A percentile compares a stretch with the other conserved stretches of the same genome.
These are phyloP conservation scores for Septoria petroselini DNA, from an alignment of 2,329 filamentous ascomycete species.

Conservation along the genomic window DNA sequence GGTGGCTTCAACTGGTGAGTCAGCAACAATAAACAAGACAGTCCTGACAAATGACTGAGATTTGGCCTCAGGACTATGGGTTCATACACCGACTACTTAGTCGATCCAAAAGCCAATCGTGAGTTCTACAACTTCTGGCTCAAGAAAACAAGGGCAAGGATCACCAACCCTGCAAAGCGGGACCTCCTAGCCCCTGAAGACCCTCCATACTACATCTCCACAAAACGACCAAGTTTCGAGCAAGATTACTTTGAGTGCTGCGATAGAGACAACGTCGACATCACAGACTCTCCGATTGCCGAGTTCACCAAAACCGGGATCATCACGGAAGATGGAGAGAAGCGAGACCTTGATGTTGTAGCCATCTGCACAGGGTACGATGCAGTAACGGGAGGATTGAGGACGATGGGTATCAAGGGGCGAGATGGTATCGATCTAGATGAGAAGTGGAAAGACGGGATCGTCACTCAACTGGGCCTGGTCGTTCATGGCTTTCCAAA, in stretches of 20 bases:
- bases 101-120: slow-evolving; percentile 49
- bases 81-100: slow-evolving; percentile 56
- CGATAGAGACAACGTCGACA: slow-evolving; percentile 43
- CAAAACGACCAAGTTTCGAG: slow-evolving; percentile 44
- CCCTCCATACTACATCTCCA: slow-evolving; percentile 49
- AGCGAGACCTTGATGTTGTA: slow-evolving; percentile 44
- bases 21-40: too few species aligned
- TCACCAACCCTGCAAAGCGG: slow-evolving; percentile 49
- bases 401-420: slow-evolving; percentile 38
- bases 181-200: slow-evolving; percentile 52
- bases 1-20: slow-evolving; percentile 58
- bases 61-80: too few species aligned
- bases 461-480: slow-evolving; percentile 42
- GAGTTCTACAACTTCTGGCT: slow-evolving; percentile 57
- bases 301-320: slow-evolving; percentile 46
- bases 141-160: slow-evolving; percentile 50
- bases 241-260: slow-evolving; percentile 50
- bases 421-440: slow-evolving; percentile 28
- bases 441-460: slow-evolving; percentile 43
- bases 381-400: slow-evolving; percentile 37
- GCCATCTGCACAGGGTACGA: slow-evolving; percentile 50
- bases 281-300: slow-evolving; percentile 44
- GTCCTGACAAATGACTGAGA: too few species aligned
- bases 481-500: slow-evolving; percentile 32
- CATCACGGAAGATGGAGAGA: slow-evolving; percentile 40